Evolutionary conservation across 2,329 filamentous ascomycete species (phyloP).

Genomic region (Botrytis fabae): DNA sequence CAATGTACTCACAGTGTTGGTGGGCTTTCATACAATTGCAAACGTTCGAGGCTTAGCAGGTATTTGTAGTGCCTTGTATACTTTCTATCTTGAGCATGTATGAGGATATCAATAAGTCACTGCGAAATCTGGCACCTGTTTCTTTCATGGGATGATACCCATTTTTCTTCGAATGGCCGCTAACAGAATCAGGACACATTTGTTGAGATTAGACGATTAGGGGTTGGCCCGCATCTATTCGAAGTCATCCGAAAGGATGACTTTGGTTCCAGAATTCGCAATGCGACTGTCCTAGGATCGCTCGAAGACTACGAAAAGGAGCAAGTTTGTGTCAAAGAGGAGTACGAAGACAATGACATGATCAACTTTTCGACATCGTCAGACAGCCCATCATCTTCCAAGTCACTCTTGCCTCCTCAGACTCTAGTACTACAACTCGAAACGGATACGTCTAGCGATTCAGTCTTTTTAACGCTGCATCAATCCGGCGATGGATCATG

Average conservation of each 20-base stretch:
- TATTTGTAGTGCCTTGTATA: neutral
- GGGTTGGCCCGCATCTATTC: slow-evolving; percentile 66
- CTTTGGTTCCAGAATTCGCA: slow-evolving; percentile 76
- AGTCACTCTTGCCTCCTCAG: slow-evolving; percentile 67
- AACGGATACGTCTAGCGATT: slow-evolving; percentile 53
- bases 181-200: slow-evolving; percentile 62
- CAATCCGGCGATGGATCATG: slow-evolving; percentile 46
- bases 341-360: slow-evolving; percentile 26
- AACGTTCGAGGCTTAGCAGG: neutral
- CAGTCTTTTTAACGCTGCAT: slow-evolving; percentile 74
- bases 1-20: neutral
- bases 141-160: neutral
- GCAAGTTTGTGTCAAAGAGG: slow-evolving; percentile 42
- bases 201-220: slow-evolving; percentile 77
- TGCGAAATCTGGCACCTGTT: neutral
- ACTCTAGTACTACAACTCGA: slow-evolving; percentile 75
- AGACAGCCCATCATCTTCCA: neutral
- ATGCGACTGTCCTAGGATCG: slow-evolving; percentile 73
- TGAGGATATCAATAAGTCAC: neutral
- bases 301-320: slow-evolving; percentile 43
- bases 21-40: neutral
- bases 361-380: slow-evolving; percentile 2
- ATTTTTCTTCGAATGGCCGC: neutral
- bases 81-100: neutral
- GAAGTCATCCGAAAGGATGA: slow-evolving; percentile 77